phyloP scores from a whole-genome alignment of 2,329 filamentous ascomycete species.

The Penicillium brasilianum region DNA sequence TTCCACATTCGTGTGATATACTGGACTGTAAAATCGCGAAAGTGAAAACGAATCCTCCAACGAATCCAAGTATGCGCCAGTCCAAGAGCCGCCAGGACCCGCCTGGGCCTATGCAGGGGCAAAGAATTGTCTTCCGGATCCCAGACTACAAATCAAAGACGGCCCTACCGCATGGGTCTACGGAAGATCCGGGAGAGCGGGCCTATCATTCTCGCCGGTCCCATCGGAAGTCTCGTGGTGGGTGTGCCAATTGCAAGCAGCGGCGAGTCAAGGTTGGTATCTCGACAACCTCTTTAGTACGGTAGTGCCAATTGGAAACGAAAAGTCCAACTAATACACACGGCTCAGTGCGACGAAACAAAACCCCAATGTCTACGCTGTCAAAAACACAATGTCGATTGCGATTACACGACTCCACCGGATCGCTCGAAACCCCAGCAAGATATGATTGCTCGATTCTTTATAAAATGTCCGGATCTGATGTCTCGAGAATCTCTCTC shows the following conservation, averaged over 20 bases:
- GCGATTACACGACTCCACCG: slow-evolving; percentile 32
- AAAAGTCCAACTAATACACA: not conserved
- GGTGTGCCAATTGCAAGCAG: slow-evolving; percentile 42
- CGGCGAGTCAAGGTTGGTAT: slow-evolving; percentile 42
- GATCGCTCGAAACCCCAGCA: slow-evolving; percentile 8
- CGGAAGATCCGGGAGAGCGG: slow-evolving; percentile 16
- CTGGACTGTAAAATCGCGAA: not conserved
- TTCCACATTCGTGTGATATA: too few species aligned
- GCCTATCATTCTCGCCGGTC: slow-evolving; percentile 38
- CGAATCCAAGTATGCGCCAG: slow-evolving; percentile 7
- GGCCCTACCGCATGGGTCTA: slow-evolving; percentile 5
- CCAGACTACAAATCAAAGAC: slow-evolving; percentile 23
- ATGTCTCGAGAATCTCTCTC: slow-evolving; percentile 23
- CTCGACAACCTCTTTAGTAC: not conserved
- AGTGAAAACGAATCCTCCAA: not conserved
- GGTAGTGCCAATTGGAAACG: not conserved
- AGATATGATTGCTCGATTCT: slow-evolving; percentile 21
- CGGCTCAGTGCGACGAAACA: slow-evolving; percentile 40
- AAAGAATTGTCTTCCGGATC: slow-evolving; percentile 35
- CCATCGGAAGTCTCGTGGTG: slow-evolving; percentile 43
- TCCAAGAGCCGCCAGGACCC: slow-evolving; percentile 4
- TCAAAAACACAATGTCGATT: slow-evolving; percentile 37
- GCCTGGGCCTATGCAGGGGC: slow-evolving; percentile 27
- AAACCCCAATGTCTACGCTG: slow-evolving; percentile 41
- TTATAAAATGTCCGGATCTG: slow-evolving; percentile 20